Conservation (phyloP, 192 early-diverging fungal species). For the Kickxella alabastrina region DNA sequence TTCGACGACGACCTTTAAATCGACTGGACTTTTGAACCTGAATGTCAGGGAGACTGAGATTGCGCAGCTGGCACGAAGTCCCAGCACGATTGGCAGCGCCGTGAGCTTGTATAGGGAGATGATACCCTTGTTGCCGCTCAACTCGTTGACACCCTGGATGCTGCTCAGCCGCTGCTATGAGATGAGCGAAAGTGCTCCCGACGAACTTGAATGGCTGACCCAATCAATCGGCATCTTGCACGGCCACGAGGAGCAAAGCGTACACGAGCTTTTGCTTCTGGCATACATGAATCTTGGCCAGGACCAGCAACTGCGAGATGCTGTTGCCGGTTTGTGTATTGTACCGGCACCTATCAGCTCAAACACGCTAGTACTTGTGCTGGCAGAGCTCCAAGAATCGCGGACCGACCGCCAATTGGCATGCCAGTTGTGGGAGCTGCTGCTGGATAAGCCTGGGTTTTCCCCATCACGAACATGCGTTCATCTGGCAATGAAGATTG, state of each 20-base stretch:
- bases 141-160: slow-evolving; percentile 42
- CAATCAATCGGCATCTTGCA: slow-evolving; percentile 15
- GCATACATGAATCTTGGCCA: slow-evolving; percentile 31
- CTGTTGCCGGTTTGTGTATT: slow-evolving; percentile 11
- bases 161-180: slow-evolving; percentile 32
- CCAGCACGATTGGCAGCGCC: slow-evolving; percentile 20
- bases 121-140: slow-evolving; percentile 8
- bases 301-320: slow-evolving; percentile 17
- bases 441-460: slow-evolving; percentile 11
- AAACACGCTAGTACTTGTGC: slow-evolving; percentile 7
- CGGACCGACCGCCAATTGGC: slow-evolving; percentile 26
- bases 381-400: slow-evolving; percentile 27
- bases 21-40: no score
- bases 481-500: slow-evolving; percentile 31
- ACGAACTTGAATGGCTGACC: slow-evolving; percentile 15
- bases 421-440: slow-evolving; percentile 29
- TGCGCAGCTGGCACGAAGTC: slow-evolving; percentile 17
- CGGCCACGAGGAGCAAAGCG: slow-evolving; percentile 2
- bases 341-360: slow-evolving; percentile 10
- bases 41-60: slow-evolving; percentile 22
- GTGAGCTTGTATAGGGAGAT: slow-evolving; percentile 23
- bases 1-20: background rate
- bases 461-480: slow-evolving; percentile 32
- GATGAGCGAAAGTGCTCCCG: background rate
- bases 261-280: slow-evolving; percentile 21